These are phyloP conservation scores for Plectranthus barbatus DNA, from an alignment of 257 asterid species.

Conservation along the genomic window DNA sequence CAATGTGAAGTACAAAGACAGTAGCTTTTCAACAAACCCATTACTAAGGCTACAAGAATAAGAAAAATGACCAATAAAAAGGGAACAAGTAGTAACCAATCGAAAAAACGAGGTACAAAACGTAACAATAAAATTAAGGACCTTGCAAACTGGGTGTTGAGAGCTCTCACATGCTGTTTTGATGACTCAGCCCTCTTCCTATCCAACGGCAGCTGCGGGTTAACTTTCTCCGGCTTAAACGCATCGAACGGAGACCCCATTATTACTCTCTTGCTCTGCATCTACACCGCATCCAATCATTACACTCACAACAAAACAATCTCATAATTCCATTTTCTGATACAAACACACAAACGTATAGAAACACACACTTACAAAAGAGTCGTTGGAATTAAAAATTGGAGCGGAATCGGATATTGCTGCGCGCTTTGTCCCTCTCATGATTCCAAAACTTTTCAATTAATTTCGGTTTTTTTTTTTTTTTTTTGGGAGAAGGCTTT, in stretches of 20 bases:
- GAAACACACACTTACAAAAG: conserved; percentile 39
- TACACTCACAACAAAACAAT: neutral
- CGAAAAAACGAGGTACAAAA: neutral
- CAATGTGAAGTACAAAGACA: neutral
- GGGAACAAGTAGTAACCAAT: neutral
- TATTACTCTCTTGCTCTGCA: conserved; percentile 59
- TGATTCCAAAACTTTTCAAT: conserved; percentile 10
- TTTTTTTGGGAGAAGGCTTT: neutral
- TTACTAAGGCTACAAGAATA: neutral
- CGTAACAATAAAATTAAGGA: conserved; percentile 11
- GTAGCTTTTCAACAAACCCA: neutral
- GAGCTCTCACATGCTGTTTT: conserved; percentile 91
- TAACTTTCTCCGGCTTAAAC: conserved; percentile 42
- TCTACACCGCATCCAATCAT: conserved; percentile 22
- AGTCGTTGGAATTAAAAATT: conserved; percentile 35
- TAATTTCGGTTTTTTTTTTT: neutral
- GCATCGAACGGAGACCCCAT: conserved; percentile 42
- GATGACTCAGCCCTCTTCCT: conserved; percentile 76
- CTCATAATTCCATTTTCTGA: neutral
- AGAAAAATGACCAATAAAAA: neutral
- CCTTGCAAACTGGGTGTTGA: conserved; percentile 90
- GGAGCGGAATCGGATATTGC: conserved; percentile 55
- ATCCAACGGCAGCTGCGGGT: conserved; percentile 48
- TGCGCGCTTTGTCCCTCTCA: conserved; percentile 85
- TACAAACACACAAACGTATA: neutral